Percentiles rank a stretch among this genome's conserved stretches.
Evolutionary conservation across 495 filamentous ascomycete species (phyloP).

Genomic region (Aspergillus conjunctus): DNA sequence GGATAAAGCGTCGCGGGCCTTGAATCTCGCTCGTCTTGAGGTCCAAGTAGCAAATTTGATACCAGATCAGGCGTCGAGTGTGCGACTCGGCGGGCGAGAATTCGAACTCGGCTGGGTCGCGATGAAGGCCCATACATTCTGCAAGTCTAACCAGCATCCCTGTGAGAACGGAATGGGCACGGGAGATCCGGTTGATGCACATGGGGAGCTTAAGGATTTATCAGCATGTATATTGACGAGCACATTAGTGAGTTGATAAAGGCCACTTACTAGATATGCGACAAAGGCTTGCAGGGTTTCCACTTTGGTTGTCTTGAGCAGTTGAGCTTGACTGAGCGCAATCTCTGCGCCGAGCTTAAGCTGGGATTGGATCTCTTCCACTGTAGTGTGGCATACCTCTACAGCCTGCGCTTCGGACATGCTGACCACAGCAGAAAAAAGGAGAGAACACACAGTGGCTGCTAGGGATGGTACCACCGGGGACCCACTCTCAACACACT

Average conservation of each 20-base stretch:
- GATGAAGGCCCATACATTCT: constrained; percentile 18
- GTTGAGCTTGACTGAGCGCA: neutral
- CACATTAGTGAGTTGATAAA: neutral
- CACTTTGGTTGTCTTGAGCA: neutral
- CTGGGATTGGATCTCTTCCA: neutral
- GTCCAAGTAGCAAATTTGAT: constrained; percentile 15
- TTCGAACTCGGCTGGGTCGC: constrained; percentile 9
- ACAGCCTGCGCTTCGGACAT: neutral
- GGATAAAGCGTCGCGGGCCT: constrained; percentile 12
- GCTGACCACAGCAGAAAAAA: constrained; percentile 6
- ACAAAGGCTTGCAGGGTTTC: constrained; percentile 15
- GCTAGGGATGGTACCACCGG: constrained; percentile 19
- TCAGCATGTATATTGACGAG: neutral
- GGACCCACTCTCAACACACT: constrained; percentile 45
- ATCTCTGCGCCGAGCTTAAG: constrained; percentile 6
- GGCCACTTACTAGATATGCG: constrained; percentile 8
- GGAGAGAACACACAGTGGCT: constrained; percentile 3
- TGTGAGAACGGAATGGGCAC: constrained; percentile 8
- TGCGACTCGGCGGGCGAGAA: constrained; percentile 4
- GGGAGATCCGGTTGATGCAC: constrained; percentile 1
- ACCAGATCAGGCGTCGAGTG: constrained; percentile 12
- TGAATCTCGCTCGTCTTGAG: constrained; percentile 6
- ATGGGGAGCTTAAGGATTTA: neutral
- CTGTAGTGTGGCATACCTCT: neutral
- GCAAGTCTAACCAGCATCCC: constrained; percentile 9